phyloP scores from a whole-genome alignment of 176 grass and related monocot species.

The Ampelocalamus luodianensis region DNA sequence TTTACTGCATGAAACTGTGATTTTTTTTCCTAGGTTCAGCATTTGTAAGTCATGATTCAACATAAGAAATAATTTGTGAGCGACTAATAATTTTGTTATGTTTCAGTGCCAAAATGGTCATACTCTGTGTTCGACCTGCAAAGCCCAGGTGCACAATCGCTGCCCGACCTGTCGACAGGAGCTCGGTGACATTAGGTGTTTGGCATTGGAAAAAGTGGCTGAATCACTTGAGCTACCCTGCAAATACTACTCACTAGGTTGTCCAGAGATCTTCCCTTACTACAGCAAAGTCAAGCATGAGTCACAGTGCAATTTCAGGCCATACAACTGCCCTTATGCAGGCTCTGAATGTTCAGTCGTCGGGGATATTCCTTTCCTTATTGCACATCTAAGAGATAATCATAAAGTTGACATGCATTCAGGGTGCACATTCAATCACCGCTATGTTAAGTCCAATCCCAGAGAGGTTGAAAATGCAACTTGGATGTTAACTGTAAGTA shows the following conservation, averaged over 20 bases:
- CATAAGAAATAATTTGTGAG: not conserved
- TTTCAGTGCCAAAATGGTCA: conserved; percentile 97
- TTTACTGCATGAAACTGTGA: conserved; percentile 8
- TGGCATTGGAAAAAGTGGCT: conserved; percentile 97
- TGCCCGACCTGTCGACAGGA: conserved; percentile 94
- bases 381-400: conserved; percentile 83
- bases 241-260: conserved; percentile 76
- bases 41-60: conserved; percentile 17
- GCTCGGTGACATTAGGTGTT: conserved; percentile 88
- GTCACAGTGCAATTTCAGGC: conserved; percentile 82
- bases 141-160: conserved; percentile 85
- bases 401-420: conserved; percentile 96
- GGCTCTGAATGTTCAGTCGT: conserved; percentile 85
- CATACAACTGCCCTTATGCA: conserved; percentile 93
- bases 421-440: conserved; percentile 93
- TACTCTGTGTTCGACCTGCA: conserved; percentile 90
- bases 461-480: conserved; percentile 95
- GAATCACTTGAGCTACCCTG: conserved; percentile 91
- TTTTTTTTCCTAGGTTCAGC: not conserved
- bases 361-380: conserved; percentile 79
- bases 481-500: conserved; percentile 97
- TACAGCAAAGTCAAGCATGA: conserved; percentile 95
- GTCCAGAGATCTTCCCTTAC: conserved; percentile 81
- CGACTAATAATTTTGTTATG: not conserved
- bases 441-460: conserved; percentile 93